A percentile compares a stretch with the other conserved stretches of the same genome.
phyloP scores from a whole-genome alignment of 2,329 filamentous ascomycete genomes.

The Trematosphaeria pertusa region DNA sequence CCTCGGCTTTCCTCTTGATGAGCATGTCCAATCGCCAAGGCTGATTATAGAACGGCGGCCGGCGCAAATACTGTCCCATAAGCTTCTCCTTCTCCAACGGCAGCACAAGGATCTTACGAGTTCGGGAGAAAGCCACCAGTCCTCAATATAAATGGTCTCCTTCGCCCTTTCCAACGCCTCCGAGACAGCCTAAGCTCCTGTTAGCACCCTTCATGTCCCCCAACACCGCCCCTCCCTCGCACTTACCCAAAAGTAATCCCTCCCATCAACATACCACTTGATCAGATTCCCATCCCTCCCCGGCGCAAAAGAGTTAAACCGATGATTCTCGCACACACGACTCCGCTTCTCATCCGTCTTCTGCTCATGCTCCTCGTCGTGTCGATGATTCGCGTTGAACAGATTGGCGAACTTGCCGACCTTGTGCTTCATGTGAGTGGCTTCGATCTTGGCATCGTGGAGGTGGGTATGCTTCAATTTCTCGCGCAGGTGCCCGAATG shows the following conservation, averaged over 20 bases:
- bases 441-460: slow-evolving; percentile 60
- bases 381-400: slow-evolving; percentile 87
- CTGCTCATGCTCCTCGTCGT: slow-evolving; percentile 92
- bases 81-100: slow-evolving; percentile 1
- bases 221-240: not conserved
- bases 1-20: slow-evolving; percentile 86
- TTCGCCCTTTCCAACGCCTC: slow-evolving; percentile 87
- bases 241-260: slow-evolving; percentile 82
- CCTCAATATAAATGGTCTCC: slow-evolving; percentile 93
- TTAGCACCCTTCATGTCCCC: not conserved
- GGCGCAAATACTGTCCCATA: slow-evolving; percentile 69
- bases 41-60: slow-evolving; percentile 82
- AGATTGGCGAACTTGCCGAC: slow-evolving; percentile 70
- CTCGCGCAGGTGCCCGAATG: slow-evolving; percentile 49
- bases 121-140: slow-evolving; percentile 96
- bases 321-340: slow-evolving; percentile 73
- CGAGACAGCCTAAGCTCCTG: slow-evolving; percentile 70
- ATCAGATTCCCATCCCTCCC: slow-evolving; percentile 83
- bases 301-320: slow-evolving; percentile 91
- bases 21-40: slow-evolving; percentile 87
- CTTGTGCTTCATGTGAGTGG: slow-evolving; percentile 66
- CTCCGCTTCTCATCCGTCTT: slow-evolving; percentile 80
- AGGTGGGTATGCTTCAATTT: slow-evolving; percentile 56
- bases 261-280: slow-evolving; percentile 97
- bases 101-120: slow-evolving; percentile 48